Conservation (phyloP, 1,284 basidiomycete species). For the Irpex lacteus region DNA sequence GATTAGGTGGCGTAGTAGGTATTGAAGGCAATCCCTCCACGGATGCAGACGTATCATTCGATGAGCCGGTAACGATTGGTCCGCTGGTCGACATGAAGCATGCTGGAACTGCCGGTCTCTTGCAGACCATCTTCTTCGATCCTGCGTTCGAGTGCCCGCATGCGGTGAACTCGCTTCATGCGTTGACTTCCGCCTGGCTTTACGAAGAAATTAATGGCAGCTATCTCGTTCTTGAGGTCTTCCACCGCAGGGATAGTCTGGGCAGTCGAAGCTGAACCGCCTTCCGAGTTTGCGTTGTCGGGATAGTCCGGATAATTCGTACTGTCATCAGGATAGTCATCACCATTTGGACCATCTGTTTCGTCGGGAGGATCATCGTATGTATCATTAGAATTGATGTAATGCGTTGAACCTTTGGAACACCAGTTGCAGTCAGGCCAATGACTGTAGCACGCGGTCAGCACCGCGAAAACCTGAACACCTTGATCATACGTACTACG, state of each 20-base stretch:
- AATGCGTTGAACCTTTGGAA: slow-evolving; percentile 26
- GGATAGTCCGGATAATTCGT: slow-evolving; percentile 5
- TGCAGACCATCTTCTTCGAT: not conserved
- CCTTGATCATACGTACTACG: slow-evolving; percentile 41
- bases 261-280: not conserved
- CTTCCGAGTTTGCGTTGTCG: slow-evolving; percentile 15
- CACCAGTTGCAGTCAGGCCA: slow-evolving; percentile 58
- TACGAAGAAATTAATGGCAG: slow-evolving; percentile 10
- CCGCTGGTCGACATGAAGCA: not conserved
- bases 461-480: slow-evolving; percentile 2
- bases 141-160: not conserved
- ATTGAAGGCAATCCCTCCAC: not conserved
- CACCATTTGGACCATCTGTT: slow-evolving; percentile 3
- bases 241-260: not conserved
- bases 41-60: not conserved
- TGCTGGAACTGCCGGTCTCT: not conserved
- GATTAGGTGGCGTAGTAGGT: slow-evolving; percentile 12
- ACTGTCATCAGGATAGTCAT: slow-evolving; percentile 7
- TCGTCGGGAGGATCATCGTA: slow-evolving; percentile 7
- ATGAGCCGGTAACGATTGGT: not conserved
- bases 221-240: slow-evolving; percentile 9
- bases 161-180: slow-evolving; percentile 16
- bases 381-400: slow-evolving; percentile 17
- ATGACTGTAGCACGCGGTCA: slow-evolving; percentile 36
- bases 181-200: slow-evolving; percentile 15